A percentile compares a stretch with the other conserved stretches of the same genome.
Evolutionary conservation across 2,329 filamentous ascomycete genomes (phyloP).

Genomic region (Colletotrichum filicis): DNA sequence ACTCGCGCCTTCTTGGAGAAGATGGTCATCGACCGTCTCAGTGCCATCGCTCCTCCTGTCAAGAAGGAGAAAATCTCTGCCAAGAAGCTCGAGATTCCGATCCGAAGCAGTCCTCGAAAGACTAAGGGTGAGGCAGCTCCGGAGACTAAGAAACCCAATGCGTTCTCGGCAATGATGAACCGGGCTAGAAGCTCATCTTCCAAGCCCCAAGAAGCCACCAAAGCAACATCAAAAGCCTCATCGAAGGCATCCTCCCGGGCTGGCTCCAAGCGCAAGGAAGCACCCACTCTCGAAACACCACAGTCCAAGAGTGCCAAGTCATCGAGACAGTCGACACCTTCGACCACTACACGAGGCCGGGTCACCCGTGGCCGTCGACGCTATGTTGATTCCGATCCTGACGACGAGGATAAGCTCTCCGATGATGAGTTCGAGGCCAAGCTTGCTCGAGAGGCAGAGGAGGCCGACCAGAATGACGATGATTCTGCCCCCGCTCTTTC

Average conservation of each 20-base stretch:
- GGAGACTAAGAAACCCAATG: constrained; percentile 50
- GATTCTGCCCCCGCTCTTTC: constrained; percentile 47
- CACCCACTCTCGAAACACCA: constrained; percentile 44
- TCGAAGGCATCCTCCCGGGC: constrained; percentile 32
- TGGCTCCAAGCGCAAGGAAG: constrained; percentile 46
- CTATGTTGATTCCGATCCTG: constrained; percentile 67
- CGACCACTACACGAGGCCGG: constrained; percentile 61
- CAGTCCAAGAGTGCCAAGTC: constrained; percentile 78
- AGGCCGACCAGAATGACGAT: constrained; percentile 50
- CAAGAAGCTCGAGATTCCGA: constrained; percentile 43
- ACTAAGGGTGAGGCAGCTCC: constrained; percentile 39
- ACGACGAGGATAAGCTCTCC: constrained; percentile 70
- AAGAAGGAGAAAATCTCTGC: constrained; percentile 40
- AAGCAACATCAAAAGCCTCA: constrained; percentile 35
- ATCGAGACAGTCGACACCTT: constrained; percentile 80
- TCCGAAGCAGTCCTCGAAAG: constrained; percentile 49
- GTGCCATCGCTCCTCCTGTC: constrained; percentile 46
- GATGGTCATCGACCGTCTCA: constrained; percentile 77
- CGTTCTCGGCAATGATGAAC: constrained; percentile 66
- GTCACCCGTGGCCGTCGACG: constrained; percentile 48
- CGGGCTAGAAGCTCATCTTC: constrained; percentile 34
- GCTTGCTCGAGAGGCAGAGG: constrained; percentile 70
- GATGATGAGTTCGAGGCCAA: constrained; percentile 88
- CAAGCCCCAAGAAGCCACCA: constrained; percentile 38
- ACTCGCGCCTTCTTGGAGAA: constrained; percentile 83